Evolutionary conservation across 768 basidiomycete species (phyloP).

Genomic region (Crassisporium funariophilum): DNA sequence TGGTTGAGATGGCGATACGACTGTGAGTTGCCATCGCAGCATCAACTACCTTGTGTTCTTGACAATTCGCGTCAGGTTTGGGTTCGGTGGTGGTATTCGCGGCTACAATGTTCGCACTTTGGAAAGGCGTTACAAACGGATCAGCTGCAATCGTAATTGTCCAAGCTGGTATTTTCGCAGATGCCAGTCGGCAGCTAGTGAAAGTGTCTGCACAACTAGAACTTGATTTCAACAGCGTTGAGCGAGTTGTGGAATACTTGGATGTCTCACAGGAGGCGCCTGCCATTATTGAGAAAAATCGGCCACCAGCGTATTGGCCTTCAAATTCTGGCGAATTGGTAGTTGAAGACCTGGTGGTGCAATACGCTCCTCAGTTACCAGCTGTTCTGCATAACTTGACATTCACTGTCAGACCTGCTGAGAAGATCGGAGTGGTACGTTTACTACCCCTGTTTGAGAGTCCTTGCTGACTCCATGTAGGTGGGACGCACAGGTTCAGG

Average conservation of each 20-base stretch:
- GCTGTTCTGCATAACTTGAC: constrained; percentile 58
- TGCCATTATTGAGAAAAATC: constrained; percentile 50
- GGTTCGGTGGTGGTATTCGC: constrained; percentile 72
- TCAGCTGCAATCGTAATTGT: constrained; percentile 72
- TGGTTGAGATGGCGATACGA: constrained; percentile 80
- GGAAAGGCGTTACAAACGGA: constrained; percentile 56
- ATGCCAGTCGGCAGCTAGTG: constrained; percentile 66
- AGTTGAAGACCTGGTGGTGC: constrained; percentile 60
- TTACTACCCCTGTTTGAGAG: background rate
- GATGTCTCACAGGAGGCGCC: constrained; percentile 70
- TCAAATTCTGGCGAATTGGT: constrained; percentile 57
- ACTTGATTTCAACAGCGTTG: constrained; percentile 74
- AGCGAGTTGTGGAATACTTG: constrained; percentile 73
- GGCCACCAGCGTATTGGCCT: constrained; percentile 78
- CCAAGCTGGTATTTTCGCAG: constrained; percentile 69
- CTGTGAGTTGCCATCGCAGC: constrained; percentile 38
- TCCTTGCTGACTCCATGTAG: constrained; percentile 28
- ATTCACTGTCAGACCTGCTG: constrained; percentile 59
- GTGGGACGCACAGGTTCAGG: constrained; percentile 73
- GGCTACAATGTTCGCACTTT: constrained; percentile 69
- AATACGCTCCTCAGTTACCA: constrained; percentile 64
- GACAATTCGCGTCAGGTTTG: constrained; percentile 42
- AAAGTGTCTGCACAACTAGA: constrained; percentile 70
- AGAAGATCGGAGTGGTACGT: constrained; percentile 71
- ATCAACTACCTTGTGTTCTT: background rate